Evolutionary conservation across 805 yeast genomes (phyloP), one percentile per base, ranked within the genome.

Genomic region (Henningerozyma blattae): DNA sequence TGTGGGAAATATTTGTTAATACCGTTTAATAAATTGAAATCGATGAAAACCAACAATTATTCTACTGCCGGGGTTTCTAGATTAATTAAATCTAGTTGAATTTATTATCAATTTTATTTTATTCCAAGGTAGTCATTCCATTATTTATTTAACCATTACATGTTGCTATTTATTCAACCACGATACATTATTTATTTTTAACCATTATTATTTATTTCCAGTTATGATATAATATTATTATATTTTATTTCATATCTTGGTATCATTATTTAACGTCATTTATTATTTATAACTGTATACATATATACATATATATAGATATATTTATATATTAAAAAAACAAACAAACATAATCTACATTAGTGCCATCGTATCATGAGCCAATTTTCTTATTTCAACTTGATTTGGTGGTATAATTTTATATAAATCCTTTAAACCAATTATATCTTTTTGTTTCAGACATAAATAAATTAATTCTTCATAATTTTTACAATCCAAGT

Each of bases 401-500:
- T 52, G 50, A 30, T 52, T 49, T 13, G 48, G 28, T 2, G 58
- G 56, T 9, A 52, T 35, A 9, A 27, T 24, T 28, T 41, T 46
- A 27, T 46, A 44, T 17, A 52, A 36, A 15, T 42, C 43, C 20
- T 47, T 47, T 26, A 52, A 33, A 4, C 46, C 45, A n/a, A 22
- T 3, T 8, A 45, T 34, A 32, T 54, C 58, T 29, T 39, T 47
- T 22, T 50, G 52, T 22, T 47, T 50, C 7, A 46, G 47, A 5
- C 53, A 52, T 10, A 54, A 28, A 15, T 47, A 44, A 5, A 53
- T 68, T 1, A 80, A 80, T 39, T 54, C 59, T 33, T 58, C 55
- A 38, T 54, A 61, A 40, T 76, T 77, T 12, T 67, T 66, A 39
- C 77, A 75, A 29, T 62, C 54, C 17, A 76, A 32, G 45, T 62